Evolutionary conservation across 2,329 filamentous ascomycete species (phyloP).

Genomic region (Ophiocordyceps camponoti-rufipedis): DNA sequence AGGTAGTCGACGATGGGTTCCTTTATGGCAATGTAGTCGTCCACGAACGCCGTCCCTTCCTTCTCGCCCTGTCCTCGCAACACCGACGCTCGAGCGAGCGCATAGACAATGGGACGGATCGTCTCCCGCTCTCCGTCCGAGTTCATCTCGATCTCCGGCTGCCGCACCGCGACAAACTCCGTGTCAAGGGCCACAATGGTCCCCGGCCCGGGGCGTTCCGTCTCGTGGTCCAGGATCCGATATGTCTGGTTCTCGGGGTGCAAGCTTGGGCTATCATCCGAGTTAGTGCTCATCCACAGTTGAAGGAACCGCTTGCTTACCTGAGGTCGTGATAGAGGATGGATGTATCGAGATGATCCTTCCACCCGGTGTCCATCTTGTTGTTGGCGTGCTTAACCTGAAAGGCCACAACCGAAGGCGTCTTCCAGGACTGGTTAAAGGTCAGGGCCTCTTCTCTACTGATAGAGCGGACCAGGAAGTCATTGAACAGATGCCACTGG

Average conservation of each 20-base stretch:
- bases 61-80: slow-evolving; percentile 61
- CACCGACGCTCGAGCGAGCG: slow-evolving; percentile 83
- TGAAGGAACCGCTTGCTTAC: slow-evolving; percentile 15
- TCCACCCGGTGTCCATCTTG: slow-evolving; percentile 73
- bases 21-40: slow-evolving; percentile 86
- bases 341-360: slow-evolving; percentile 62
- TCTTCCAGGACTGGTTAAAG: slow-evolving; percentile 85
- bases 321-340: slow-evolving; percentile 58
- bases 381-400: slow-evolving; percentile 71
- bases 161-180: slow-evolving; percentile 84
- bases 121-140: slow-evolving; percentile 85
- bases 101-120: slow-evolving; percentile 77
- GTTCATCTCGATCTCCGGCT: slow-evolving; percentile 91
- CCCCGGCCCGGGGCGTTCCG: slow-evolving; percentile 50
- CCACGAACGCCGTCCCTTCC: slow-evolving; percentile 79
- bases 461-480: slow-evolving; percentile 76
- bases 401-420: slow-evolving; percentile 73
- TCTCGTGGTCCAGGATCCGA: slow-evolving; percentile 32
- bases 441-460: slow-evolving; percentile 68
- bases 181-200: slow-evolving; percentile 83
- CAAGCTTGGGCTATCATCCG: slow-evolving; percentile 20
- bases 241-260: slow-evolving; percentile 32
- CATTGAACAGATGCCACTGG: slow-evolving; percentile 94
- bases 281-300: slow-evolving; percentile 2
- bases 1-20: slow-evolving; percentile 91